Percentiles rank a stretch among this genome's conserved stretches.
These are phyloP conservation scores for Cryphonectria naterciae DNA, from an alignment of 2,329 filamentous ascomycete genomes.

Conservation along the genomic window DNA sequence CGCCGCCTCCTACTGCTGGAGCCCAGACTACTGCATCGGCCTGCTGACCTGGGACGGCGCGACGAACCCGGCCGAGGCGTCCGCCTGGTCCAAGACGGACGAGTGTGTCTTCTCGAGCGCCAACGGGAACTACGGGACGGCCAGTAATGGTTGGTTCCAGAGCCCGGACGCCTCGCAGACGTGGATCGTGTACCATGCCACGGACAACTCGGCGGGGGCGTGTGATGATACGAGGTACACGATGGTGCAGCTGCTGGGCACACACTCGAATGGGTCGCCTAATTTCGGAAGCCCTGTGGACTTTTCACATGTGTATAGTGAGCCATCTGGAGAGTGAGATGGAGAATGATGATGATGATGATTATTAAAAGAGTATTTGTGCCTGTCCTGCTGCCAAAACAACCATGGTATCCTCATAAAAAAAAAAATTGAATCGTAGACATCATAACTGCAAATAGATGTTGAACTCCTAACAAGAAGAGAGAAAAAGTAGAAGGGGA, in stretches of 20 bases:
- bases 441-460: background rate
- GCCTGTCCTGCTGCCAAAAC: background rate
- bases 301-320: slow-evolving; percentile 19
- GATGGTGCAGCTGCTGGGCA: slow-evolving; percentile 55
- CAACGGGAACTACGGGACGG: slow-evolving; percentile 61
- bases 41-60: slow-evolving; percentile 56
- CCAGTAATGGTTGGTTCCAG: slow-evolving; percentile 62
- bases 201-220: slow-evolving; percentile 49
- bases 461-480: background rate
- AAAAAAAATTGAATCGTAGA: background rate
- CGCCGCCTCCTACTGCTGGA: slow-evolving; percentile 62
- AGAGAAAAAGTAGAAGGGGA: background rate
- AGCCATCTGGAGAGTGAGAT: slow-evolving; percentile 13
- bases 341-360: background rate
- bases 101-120: slow-evolving; percentile 56
- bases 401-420: background rate
- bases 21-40: slow-evolving; percentile 56
- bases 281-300: slow-evolving; percentile 48
- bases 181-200: slow-evolving; percentile 62
- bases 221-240: slow-evolving; percentile 60
- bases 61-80: slow-evolving; percentile 48
- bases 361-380: background rate
- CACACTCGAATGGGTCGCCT: slow-evolving; percentile 54
- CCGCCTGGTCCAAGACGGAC: slow-evolving; percentile 55
- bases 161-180: slow-evolving; percentile 58